A percentile compares a stretch with the other conserved stretches of the same genome.
Conservation (phyloP, 2,329 filamentous ascomycete genomes). For the Neonectria punicea region DNA sequence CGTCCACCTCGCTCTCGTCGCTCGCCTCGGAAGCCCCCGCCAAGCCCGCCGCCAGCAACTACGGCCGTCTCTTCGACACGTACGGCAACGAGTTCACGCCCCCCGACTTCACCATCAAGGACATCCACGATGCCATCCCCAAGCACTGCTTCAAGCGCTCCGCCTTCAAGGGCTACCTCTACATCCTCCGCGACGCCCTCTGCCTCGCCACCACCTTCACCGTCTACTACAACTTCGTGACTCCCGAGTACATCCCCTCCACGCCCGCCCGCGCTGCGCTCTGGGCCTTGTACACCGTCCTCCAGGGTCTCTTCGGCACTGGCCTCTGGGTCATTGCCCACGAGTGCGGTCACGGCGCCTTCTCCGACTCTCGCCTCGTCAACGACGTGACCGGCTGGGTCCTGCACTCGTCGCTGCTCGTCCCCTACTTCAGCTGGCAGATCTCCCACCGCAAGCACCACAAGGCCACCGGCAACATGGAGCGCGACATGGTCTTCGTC, state of each 20-base stretch:
- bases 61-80: conserved; percentile 82
- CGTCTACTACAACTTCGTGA: conserved; percentile 89
- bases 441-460: conserved; percentile 99
- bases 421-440: conserved; percentile 99
- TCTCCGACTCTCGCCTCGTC: conserved; percentile 89
- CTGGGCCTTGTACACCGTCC: conserved; percentile 75
- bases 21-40: conserved; percentile 72
- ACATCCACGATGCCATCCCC: conserved; percentile 96
- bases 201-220: conserved; percentile 82
- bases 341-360: conserved; percentile 97
- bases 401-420: conserved; percentile 86
- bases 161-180: conserved; percentile 76
- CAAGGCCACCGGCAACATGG: conserved; percentile 97
- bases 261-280: conserved; percentile 71
- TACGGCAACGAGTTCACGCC: conserved; percentile 95
- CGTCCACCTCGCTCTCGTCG: conserved; percentile 92
- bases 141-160: conserved; percentile 97
- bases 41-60: conserved; percentile 48
- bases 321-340: conserved; percentile 97
- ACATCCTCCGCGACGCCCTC: conserved; percentile 84
- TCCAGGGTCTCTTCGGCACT: conserved; percentile 93
- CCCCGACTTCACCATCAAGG: conserved; percentile 96
- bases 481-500: conserved; percentile 99
- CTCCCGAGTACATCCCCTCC: conserved; percentile 82
- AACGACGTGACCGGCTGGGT: conserved; percentile 96